Percentiles rank a stretch among this genome's conserved stretches.
Conservation (phyloP, 106 monocot species). For the Vanilla planifolia region DNA sequence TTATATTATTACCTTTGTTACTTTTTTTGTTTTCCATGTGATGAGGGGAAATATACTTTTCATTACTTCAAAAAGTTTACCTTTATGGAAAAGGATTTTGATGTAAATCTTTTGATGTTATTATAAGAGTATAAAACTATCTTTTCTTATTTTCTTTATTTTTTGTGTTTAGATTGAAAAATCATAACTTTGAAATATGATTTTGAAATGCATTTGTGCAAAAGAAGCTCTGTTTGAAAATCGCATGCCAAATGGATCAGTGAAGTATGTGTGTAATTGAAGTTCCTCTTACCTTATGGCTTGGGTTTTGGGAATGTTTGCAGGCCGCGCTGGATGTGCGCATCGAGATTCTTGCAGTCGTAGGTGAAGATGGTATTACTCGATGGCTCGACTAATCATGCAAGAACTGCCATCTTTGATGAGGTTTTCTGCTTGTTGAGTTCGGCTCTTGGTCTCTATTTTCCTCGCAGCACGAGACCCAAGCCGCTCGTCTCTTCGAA, state of each 20-base stretch:
- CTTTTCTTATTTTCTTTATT: too few relatives aligned
- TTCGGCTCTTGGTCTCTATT: too few relatives aligned
- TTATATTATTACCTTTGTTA: background rate
- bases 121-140: too few relatives aligned
- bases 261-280: too few relatives aligned
- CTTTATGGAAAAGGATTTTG: background rate
- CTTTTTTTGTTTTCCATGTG: background rate
- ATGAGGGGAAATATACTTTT: background rate
- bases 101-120: too few relatives aligned
- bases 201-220: background rate
- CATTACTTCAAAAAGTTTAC: background rate
- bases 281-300: background rate
- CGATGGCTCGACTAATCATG: constrained; percentile 40
- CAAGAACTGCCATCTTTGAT: too few relatives aligned
- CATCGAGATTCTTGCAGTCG: constrained; percentile 54
- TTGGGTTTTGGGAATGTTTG: background rate
- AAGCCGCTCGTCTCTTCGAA: too few relatives aligned
- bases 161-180: background rate
- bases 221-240: background rate
- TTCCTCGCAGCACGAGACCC: too few relatives aligned
- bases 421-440: too few relatives aligned
- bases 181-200: background rate
- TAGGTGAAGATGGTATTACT: constrained; percentile 50
- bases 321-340: constrained; percentile 57
- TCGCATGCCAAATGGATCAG: too few relatives aligned